Percentiles rank a stretch among this genome's conserved stretches.
Conservation (phyloP, 805 yeast species). For the Zygosaccharomyces lentus region DNA sequence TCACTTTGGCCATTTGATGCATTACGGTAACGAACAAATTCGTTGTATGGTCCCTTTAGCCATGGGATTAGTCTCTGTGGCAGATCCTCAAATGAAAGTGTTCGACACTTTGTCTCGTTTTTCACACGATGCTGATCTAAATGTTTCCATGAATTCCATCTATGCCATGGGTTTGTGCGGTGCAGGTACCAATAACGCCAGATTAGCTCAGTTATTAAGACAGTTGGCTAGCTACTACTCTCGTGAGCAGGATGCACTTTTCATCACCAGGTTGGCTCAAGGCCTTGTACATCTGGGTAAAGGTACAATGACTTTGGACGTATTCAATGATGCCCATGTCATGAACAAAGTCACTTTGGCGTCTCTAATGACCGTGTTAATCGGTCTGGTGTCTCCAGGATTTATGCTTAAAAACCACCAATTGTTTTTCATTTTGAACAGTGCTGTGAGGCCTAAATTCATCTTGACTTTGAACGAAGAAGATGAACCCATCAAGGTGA, state of each 20-base stretch:
- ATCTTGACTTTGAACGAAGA: conserved; percentile 89
- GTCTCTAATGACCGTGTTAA: conserved; percentile 75
- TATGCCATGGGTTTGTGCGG: conserved; percentile 98
- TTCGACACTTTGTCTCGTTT: conserved; percentile 94
- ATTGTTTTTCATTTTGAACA: conserved; percentile 76
- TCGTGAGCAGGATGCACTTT: conserved; percentile 83
- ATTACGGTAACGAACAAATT: conserved; percentile 88
- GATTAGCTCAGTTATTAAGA: conserved; percentile 91
- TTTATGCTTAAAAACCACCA: conserved; percentile 81
- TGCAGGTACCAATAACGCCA: conserved; percentile 97
- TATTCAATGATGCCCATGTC: conserved; percentile 84
- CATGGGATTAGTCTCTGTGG: conserved; percentile 91
- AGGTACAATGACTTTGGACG: conserved; percentile 86
- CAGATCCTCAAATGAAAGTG: conserved; percentile 94
- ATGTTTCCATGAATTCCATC: conserved; percentile 91
- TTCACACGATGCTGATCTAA: conserved; percentile 92
- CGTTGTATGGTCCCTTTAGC: conserved; percentile 96
- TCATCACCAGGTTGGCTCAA: conserved; percentile 91
- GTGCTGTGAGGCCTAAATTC: conserved; percentile 90
- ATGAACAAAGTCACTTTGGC: conserved; percentile 88
- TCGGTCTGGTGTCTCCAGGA: conserved; percentile 80
- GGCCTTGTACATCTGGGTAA: conserved; percentile 94
- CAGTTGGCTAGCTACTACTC: conserved; percentile 92
- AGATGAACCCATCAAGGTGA: conserved; percentile 86
- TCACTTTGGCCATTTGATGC: conserved; percentile 96